A percentile compares a stretch with the other conserved stretches of the same genome.
Evolutionary conservation across 2,329 filamentous ascomycete genomes (phyloP).

Genomic region (Rutstroemia sp.): DNA sequence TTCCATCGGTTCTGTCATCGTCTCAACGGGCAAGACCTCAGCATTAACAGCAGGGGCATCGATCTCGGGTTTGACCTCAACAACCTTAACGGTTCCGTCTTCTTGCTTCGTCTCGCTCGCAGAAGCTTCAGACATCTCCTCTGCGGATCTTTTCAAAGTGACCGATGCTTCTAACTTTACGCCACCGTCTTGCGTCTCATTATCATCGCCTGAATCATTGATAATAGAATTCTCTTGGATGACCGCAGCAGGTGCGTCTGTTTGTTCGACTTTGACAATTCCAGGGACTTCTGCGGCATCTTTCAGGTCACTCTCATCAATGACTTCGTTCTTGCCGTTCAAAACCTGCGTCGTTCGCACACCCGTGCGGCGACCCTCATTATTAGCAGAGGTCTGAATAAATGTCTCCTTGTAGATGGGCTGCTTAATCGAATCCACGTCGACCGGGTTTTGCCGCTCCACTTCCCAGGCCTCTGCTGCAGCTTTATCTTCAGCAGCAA

Average conservation of each 20-base stretch:
- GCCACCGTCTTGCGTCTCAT: constrained; percentile 3
- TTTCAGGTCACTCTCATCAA: background rate
- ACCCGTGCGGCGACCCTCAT: constrained; percentile 26
- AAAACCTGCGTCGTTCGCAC: constrained; percentile 11
- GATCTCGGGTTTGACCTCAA: background rate
- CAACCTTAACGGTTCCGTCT: background rate
- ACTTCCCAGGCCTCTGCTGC: constrained; percentile 14
- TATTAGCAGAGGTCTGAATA: constrained; percentile 23
- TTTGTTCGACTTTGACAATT: background rate
- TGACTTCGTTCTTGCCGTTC: background rate
- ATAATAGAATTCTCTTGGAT: too few species aligned
- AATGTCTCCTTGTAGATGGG: constrained; percentile 26
- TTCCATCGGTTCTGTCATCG: background rate
- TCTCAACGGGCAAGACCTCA: background rate
- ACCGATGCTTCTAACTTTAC: constrained; percentile 2
- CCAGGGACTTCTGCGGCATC: background rate
- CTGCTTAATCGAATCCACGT: constrained; percentile 11
- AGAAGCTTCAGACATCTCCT: constrained; percentile 12
- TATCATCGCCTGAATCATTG: constrained; percentile 4
- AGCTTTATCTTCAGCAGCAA: constrained; percentile 23
- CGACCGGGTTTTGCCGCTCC: constrained; percentile 2
- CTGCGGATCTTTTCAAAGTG: constrained; percentile 6
- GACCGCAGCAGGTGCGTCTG: background rate
- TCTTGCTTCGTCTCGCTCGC: background rate
- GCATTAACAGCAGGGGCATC: background rate